phyloP scores from a whole-genome alignment of 2,329 filamentous ascomycete species.

The Aspergillus intermedius region DNA sequence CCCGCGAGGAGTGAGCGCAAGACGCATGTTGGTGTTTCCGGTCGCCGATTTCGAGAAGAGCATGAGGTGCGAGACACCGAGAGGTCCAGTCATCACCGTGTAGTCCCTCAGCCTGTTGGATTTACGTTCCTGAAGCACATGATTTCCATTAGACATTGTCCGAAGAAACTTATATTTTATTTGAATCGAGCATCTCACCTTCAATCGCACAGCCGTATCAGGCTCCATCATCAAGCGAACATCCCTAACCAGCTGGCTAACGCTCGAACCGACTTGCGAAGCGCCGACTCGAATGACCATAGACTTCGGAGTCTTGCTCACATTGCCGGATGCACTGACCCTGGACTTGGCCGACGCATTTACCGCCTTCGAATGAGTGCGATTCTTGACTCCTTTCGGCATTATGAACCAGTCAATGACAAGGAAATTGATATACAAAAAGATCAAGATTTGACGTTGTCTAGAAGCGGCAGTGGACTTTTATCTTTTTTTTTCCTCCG shows the following conservation, averaged over 20 bases:
- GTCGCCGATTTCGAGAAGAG: constrained; percentile 84
- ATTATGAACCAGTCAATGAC: constrained; percentile 41
- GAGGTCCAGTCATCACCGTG: constrained; percentile 86
- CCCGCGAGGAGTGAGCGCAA: constrained; percentile 80
- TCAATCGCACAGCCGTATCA: constrained; percentile 79
- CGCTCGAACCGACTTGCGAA: constrained; percentile 81
- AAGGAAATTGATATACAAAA: constrained; percentile 3
- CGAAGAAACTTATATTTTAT: background rate
- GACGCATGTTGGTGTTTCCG: constrained; percentile 86
- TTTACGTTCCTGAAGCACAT: constrained; percentile 59
- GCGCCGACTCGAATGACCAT: constrained; percentile 98
- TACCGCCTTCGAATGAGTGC: constrained; percentile 69
- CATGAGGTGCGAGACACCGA: constrained; percentile 87
- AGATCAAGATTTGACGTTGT: constrained; percentile 7
- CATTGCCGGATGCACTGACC: constrained; percentile 53
- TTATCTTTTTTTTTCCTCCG: constrained; percentile 30
- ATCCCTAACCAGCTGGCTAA: constrained; percentile 87
- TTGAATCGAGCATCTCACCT: constrained; percentile 38
- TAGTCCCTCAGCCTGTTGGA: constrained; percentile 88
- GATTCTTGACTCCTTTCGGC: constrained; percentile 82
- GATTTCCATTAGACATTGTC: constrained; percentile 2
- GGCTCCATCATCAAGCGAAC: constrained; percentile 94
- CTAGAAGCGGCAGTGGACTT: constrained; percentile 13
- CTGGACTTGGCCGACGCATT: constrained; percentile 48
- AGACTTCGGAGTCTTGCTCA: constrained; percentile 71